Base-by-base conservation (phyloP, 179 eudicot genomes). In the Drosera spatulata region DNA sequence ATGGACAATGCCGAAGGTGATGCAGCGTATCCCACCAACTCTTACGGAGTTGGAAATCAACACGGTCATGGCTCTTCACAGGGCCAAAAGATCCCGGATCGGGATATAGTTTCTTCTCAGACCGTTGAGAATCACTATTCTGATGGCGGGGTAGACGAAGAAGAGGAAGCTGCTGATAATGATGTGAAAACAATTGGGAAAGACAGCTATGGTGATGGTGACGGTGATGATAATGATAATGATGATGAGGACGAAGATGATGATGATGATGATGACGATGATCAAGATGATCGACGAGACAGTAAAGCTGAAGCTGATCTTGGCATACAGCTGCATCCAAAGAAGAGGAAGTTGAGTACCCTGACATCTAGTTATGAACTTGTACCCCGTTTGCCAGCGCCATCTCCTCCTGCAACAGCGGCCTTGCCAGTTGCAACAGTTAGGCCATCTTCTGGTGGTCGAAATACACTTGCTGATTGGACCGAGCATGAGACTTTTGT, bases 401-500 rank as follows among this genome's bases (percentile, higher is more conserved):
- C 6, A 50, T 52, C 41, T 48, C 14, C 50, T 40, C 15, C 48
- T 69, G 49, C 49, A 2, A 10, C 49, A 46, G 11, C 43, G 6
- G 40, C 50, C 10, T 10, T 41, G 7, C 7, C 53, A 6, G 12
- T 53, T 46, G 33, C 63, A 3, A 44, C 62, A 14, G 48, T n/a
- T 13, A 59, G 51, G 12, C 62, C 62, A 14, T 10, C 51, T 8
- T 11, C 39, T 60, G 65, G 56, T 51, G 65, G 65, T 10, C 22
- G 65, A 39, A 52, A 52, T 7, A 15, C 65, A 7, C 39, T 52
- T 50, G 11, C 56, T 68, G 53, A 55, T 56, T 91, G 96, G 96
- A 79, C 84, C 7, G 98, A 91, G 66, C 77, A 80, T 50, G 86
- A 71, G 60, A 85, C 95, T 2, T 80, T 76, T 61, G 61, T 68